These are phyloP conservation scores for Euphorbia lathyris DNA, from an alignment of 345 rosid genomes.

Conservation along the genomic window DNA sequence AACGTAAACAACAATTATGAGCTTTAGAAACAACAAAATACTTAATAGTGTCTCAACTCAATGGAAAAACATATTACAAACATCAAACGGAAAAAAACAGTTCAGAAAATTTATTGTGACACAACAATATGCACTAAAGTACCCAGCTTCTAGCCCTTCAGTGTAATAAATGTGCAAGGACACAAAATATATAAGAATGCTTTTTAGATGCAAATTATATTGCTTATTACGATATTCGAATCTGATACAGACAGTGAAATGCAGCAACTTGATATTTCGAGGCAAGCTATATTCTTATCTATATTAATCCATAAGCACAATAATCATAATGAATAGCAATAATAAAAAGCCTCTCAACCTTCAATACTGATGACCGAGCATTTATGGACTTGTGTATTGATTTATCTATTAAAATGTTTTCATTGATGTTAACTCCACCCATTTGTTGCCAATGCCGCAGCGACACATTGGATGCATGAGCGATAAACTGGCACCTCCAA, in stretches of 20 bases:
- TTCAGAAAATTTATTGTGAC: not conserved
- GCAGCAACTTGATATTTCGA: slow-evolving; percentile 13
- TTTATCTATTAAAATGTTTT: slow-evolving; percentile 76
- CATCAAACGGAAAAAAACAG: not conserved
- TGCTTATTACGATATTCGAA: not conserved
- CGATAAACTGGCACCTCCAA: slow-evolving; percentile 95
- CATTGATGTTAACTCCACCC: slow-evolving; percentile 86
- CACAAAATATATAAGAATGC: too few species aligned
- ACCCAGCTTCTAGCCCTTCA: not conserved
- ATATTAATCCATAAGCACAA: not conserved
- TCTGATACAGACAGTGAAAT: not conserved
- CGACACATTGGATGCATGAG: slow-evolving; percentile 80
- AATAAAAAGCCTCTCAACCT: slow-evolving; percentile 48
- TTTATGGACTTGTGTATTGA: slow-evolving; percentile 74
- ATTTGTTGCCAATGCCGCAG: slow-evolving; percentile 87
- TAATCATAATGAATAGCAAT: not conserved
- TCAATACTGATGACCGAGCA: slow-evolving; percentile 80
- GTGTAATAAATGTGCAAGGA: too few species aligned
- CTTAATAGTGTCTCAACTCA: not conserved
- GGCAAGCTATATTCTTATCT: not conserved
- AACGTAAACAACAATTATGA: slow-evolving; percentile 12
- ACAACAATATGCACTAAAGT: not conserved
- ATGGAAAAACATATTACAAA: not conserved
- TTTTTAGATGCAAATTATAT: not conserved
- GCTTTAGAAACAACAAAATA: slow-evolving; percentile 1